phyloP scores from a whole-genome alignment of 192 early-diverging fungal species.

The Gigaspora rosea region DNA sequence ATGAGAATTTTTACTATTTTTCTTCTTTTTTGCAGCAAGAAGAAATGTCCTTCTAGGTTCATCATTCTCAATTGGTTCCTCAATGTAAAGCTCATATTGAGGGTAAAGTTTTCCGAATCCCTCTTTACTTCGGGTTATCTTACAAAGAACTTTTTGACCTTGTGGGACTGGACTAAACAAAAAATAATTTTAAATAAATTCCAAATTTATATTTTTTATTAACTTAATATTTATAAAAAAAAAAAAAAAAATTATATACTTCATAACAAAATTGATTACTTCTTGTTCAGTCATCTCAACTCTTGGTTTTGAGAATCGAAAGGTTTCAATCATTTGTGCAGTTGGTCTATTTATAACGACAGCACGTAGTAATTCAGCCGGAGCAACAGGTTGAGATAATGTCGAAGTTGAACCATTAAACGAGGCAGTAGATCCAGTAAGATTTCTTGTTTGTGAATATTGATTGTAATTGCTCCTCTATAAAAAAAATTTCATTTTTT shows the following conservation, averaged over 20 bases:
- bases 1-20: conserved; percentile 62
- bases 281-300: conserved; percentile 20
- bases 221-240: not conserved
- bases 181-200: not conserved
- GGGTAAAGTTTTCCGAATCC: conserved; percentile 69
- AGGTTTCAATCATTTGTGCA: conserved; percentile 27
- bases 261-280: conserved; percentile 26
- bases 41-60: conserved; percentile 58
- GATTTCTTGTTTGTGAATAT: not conserved
- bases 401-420: not conserved
- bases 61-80: conserved; percentile 47
- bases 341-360: conserved; percentile 27
- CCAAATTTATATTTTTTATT: not conserved
- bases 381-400: conserved; percentile 24
- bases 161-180: conserved; percentile 65
- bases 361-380: conserved; percentile 11
- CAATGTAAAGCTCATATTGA: conserved; percentile 69
- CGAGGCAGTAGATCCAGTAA: not conserved
- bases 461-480: not conserved
- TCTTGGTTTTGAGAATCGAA: conserved; percentile 24
- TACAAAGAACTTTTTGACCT: conserved; percentile 66
- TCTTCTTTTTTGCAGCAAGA: conserved; percentile 70
- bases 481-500: no score
- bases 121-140: conserved; percentile 62
- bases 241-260: conserved; percentile 23